These are phyloP conservation scores for Pseudozyma thailandica DNA, from an alignment of 1,284 basidiomycete genomes.

Conservation along the genomic window DNA sequence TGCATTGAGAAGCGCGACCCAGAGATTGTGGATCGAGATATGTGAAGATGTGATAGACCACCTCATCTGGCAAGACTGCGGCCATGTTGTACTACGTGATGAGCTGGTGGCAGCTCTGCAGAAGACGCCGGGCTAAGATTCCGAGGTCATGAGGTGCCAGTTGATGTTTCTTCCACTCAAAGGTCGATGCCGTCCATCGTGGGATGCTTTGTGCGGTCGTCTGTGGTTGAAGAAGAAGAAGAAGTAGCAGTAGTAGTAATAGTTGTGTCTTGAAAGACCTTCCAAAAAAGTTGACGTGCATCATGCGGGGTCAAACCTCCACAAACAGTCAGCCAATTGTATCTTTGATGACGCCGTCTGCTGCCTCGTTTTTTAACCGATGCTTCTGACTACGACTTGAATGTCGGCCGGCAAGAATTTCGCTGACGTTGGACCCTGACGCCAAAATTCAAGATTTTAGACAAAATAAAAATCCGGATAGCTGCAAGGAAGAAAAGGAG, in stretches of 20 bases:
- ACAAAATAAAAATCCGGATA: neutral
- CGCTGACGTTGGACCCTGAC: constrained; percentile 21
- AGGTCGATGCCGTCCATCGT: too few relatives aligned
- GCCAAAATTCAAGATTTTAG: neutral
- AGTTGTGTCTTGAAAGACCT: too few relatives aligned
- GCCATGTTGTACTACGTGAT: constrained; percentile 12
- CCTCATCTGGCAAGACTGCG: constrained; percentile 30
- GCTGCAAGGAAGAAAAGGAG: neutral
- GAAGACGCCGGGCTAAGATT: too few relatives aligned
- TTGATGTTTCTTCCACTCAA: too few relatives aligned
- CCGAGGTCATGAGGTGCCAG: too few relatives aligned
- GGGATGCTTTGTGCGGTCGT: too few relatives aligned
- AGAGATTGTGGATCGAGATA: constrained; percentile 35
- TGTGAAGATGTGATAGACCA: constrained; percentile 33
- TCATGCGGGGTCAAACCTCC: constrained; percentile 21
- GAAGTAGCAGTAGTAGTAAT: too few relatives aligned
- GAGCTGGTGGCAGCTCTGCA: constrained; percentile 3
- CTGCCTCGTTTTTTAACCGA: neutral
- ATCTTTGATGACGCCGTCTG: too few relatives aligned
- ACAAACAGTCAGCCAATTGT: neutral
- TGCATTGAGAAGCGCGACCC: constrained; percentile 15
- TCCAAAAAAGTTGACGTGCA: constrained; percentile 1
- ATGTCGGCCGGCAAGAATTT: constrained; percentile 28
- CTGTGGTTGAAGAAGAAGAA: too few relatives aligned
- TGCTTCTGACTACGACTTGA: neutral